Evolutionary conservation across 2,329 filamentous ascomycete genomes (phyloP), one percentile per base, ranked within the genome.

Genomic region (Pseudocercospora vitis): DNA sequence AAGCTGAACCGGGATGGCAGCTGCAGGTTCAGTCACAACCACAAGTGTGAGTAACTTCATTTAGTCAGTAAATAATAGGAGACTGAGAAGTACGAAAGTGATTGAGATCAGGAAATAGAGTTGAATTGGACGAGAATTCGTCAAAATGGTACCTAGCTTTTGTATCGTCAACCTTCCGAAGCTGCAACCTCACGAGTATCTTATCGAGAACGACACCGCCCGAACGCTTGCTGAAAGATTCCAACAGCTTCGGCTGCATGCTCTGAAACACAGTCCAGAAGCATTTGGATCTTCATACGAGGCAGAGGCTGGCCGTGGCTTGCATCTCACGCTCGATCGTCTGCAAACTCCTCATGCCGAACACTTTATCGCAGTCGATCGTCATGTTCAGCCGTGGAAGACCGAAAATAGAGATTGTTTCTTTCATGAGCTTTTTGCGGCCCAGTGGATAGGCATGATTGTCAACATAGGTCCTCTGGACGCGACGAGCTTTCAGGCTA

Each of bases 281-380:
- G 65, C 61, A 7, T 70, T 68, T 49, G 65, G 63, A 7, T 65
- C 66, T 7, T 64, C 61, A 3, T 68, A 66, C 50, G 65, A 66
- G 26, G 44, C 50, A 16, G 66, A 69, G 39, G 49, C 46, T n/a
- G 31, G 57, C 23, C 56, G 58, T 31, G 55, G 48, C 23, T 39
- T 63, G 7, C 47, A 56, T 14, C 53, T 58, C n/a, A 65, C 55
- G 7, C 50, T 63, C 40, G 54, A 64, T 24, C 56, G 68, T 2
- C 53, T 70, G 24, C 53, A 40, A 23, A 68, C 62, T 39, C 57
- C 58, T 3, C 58, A 64, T 26, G 66, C 68, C 3, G 54, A 54
- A 11, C 58, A 63, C 16, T 62, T 68, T 40, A 50, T 69, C 9
- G 65, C 64, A 3, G 26, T 59, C 19, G 48, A 54, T 29, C 14